Percentiles rank a stretch among this genome's conserved stretches.
These are phyloP conservation scores for Talaromyces sp. DNA, from an alignment of 2,329 filamentous ascomycete genomes.

Conservation along the genomic window DNA sequence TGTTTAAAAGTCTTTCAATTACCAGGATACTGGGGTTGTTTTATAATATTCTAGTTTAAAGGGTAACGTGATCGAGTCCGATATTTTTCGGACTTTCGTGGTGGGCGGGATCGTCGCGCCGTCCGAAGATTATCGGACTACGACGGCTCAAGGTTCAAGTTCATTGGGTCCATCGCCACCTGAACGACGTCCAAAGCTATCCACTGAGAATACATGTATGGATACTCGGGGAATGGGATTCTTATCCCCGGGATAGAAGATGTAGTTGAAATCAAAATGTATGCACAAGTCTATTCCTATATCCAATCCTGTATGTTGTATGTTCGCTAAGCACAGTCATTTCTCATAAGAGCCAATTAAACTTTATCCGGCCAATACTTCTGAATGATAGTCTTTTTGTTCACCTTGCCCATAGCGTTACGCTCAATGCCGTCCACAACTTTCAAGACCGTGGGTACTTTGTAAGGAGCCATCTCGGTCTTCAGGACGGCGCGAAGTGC, in stretches of 20 bases:
- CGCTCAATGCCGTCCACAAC: conserved; percentile 65
- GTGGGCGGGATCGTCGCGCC: neutral
- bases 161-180: too few relatives aligned
- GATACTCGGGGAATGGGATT: neutral
- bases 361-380: conserved; percentile 39
- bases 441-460: conserved; percentile 87
- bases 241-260: neutral
- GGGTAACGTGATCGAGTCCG: neutral
- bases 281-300: neutral
- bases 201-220: neutral
- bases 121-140: neutral
- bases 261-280: neutral
- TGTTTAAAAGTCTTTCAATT: neutral
- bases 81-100: neutral
- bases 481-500: conserved; percentile 39
- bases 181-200: too few relatives aligned
- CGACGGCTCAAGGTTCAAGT: neutral
- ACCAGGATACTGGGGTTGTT: neutral
- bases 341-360: neutral
- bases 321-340: conserved; percentile 1
- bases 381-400: conserved; percentile 44
- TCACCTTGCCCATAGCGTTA: conserved; percentile 82
- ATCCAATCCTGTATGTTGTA: conserved; percentile 1
- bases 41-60: neutral
- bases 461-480: conserved; percentile 73